Evolutionary conservation across 2,329 filamentous ascomycete genomes (phyloP).

Genomic region (Colletotrichum tropicale): DNA sequence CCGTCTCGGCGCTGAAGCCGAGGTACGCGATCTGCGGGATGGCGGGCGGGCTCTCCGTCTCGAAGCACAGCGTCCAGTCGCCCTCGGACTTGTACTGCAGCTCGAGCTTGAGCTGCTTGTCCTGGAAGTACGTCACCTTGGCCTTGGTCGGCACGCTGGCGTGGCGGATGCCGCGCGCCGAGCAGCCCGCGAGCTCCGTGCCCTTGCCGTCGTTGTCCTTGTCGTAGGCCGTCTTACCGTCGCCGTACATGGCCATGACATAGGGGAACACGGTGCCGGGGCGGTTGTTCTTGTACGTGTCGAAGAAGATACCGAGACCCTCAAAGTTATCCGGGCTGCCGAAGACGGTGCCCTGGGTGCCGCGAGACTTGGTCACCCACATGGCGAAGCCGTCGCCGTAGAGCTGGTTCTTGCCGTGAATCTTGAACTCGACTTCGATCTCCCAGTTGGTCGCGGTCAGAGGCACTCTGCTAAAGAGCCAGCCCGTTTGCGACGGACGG

Average conservation of each 20-base stretch:
- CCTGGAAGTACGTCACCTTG: slow-evolving; percentile 93
- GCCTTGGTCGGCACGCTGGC: slow-evolving; percentile 81
- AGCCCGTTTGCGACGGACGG: slow-evolving; percentile 87
- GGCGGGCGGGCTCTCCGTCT: slow-evolving; percentile 70
- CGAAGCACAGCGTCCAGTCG: slow-evolving; percentile 91
- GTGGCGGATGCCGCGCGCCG: slow-evolving; percentile 87
- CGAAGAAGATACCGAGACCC: slow-evolving; percentile 92
- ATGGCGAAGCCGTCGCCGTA: slow-evolving; percentile 97
- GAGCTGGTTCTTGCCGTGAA: slow-evolving; percentile 85
- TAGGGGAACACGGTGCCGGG: slow-evolving; percentile 96
- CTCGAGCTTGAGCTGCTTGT: slow-evolving; percentile 88
- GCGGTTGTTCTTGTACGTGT: slow-evolving; percentile 99
- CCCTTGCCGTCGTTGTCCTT: slow-evolving; percentile 93
- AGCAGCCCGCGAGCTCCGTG: slow-evolving; percentile 93
- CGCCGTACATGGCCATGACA: slow-evolving; percentile 97
- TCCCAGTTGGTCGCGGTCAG: slow-evolving; percentile 99
- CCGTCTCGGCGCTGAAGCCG: slow-evolving; percentile 86
- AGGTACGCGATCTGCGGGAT: slow-evolving; percentile 80
- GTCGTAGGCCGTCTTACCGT: slow-evolving; percentile 88
- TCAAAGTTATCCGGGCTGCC: slow-evolving; percentile 89
- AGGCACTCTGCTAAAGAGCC: slow-evolving; percentile 92
- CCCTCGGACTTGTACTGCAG: slow-evolving; percentile 92
- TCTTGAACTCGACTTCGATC: slow-evolving; percentile 94
- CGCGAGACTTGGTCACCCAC: slow-evolving; percentile 96
- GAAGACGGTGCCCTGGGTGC: slow-evolving; percentile 81